These are phyloP conservation scores for Ilyonectria destructans DNA, from an alignment of 2,329 filamentous ascomycete genomes.

Conservation along the genomic window DNA sequence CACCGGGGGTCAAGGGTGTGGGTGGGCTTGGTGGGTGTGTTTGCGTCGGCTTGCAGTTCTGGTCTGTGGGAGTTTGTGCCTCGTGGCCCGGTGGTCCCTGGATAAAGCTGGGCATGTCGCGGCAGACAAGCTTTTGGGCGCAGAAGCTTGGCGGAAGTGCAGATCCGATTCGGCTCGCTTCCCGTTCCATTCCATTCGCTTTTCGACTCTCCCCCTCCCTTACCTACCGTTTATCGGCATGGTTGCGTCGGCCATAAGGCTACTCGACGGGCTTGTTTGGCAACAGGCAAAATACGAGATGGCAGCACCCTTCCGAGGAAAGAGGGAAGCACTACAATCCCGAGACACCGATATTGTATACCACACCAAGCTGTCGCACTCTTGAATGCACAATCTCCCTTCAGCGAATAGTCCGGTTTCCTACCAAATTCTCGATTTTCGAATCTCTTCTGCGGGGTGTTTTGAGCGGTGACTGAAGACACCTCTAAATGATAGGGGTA, in stretches of 20 bases:
- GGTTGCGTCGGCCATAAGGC: background rate
- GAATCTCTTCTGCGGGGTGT: background rate
- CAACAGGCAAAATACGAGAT: slow-evolving; percentile 7
- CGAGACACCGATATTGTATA: background rate
- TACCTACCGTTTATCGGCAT: background rate
- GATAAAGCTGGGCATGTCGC: slow-evolving; percentile 16
- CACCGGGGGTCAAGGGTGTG: slow-evolving; percentile 26
- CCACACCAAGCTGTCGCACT: background rate
- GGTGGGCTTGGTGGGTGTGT: slow-evolving; percentile 4
- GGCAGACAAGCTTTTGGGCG: slow-evolving; percentile 43
- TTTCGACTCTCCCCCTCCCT: background rate
- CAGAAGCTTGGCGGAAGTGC: slow-evolving; percentile 42
- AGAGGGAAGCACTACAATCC: background rate
- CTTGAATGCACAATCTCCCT: background rate
- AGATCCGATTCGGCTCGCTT: slow-evolving; percentile 40
- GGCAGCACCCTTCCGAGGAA: background rate
- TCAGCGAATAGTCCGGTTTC: background rate
- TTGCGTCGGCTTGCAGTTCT: background rate
- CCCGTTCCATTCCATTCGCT: slow-evolving; percentile 22
- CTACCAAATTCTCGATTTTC: background rate
- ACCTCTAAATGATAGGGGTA: slow-evolving; percentile 1
- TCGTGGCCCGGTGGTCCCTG: slow-evolving; percentile 22
- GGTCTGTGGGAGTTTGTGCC: slow-evolving; percentile 4
- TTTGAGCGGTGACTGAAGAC: background rate
- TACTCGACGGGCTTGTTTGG: background rate